Evolutionary conservation across 179 eudicot species (phyloP), one percentile per base, ranked within the genome.

Genomic region (Silene vulgaris): DNA sequence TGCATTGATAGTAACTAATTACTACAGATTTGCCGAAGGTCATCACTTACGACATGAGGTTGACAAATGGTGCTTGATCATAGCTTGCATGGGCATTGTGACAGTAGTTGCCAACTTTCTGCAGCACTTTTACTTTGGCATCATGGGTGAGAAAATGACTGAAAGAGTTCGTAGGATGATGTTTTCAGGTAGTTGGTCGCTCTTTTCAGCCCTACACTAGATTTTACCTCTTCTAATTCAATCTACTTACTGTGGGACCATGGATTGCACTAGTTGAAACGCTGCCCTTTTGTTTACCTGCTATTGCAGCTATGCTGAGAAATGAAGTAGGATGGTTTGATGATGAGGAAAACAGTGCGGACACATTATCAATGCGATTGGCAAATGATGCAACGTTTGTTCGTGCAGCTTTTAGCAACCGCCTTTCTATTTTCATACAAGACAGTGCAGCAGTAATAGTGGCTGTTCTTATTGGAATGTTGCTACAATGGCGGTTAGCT

Each of bases 371-470:
- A 32, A 95, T 95, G 99, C 97, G 97, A 60, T 86, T 95, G 82
- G 99, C 99, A 73, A 95, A 95, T 85, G 99, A 95, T 86, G 99
- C 99, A n/a, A 95, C 99, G 60, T 95, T 95, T 88, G 99, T 95
- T 59, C 91, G 99, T 85, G 99, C 99, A 83, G 97, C 99, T 79
- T 95, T 95, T 88, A 95, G 99, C 87, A 95, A 95, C 77, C 92
- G 99, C 6, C 96, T 95, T 71, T 95, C 99, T 9, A 95, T 95
- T 70, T 90, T 95, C 73, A 89, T 95, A 80, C 99, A 95, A 82
- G 99, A 95, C 76, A 89, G 88, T 87, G 91, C 99, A 64, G 97
- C 99, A 52, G 91, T 95, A 72, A 69, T 86, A 60, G 97, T 92
- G 26, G 97, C 99, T 69, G 73, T 95, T 84, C 88, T 93, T 74